Evolutionary conservation across 2,329 filamentous ascomycete species (phyloP).

Genomic region (Calonectria naviculata): DNA sequence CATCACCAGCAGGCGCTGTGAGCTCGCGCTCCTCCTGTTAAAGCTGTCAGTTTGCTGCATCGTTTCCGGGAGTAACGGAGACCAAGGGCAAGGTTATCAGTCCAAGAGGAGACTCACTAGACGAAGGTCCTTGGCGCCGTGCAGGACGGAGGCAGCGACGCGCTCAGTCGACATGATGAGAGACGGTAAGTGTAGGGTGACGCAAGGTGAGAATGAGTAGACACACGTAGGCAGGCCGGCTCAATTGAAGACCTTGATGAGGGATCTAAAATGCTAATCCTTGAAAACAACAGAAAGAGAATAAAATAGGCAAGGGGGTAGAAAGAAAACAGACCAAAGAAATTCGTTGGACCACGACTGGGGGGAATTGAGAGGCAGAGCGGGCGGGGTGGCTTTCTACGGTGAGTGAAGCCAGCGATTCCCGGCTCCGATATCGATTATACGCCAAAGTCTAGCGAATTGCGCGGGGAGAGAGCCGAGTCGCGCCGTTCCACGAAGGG

Average conservation of each 20-base stretch:
- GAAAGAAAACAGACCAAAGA: slow-evolving; percentile 10
- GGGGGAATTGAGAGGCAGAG: neutral
- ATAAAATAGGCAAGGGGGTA: neutral
- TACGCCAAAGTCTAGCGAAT: neutral
- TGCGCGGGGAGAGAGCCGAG: slow-evolving; percentile 26
- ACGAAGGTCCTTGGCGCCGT: slow-evolving; percentile 62
- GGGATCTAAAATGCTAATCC: neutral
- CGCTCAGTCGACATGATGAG: slow-evolving; percentile 39
- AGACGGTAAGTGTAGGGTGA: slow-evolving; percentile 2
- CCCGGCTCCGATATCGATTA: slow-evolving; percentile 22
- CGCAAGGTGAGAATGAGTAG: neutral
- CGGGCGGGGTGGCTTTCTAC: slow-evolving; percentile 1
- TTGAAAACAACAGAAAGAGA: neutral
- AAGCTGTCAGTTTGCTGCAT: neutral
- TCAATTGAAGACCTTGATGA: slow-evolving; percentile 15
- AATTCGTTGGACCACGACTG: neutral
- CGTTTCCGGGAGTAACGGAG: neutral
- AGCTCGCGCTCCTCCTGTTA: slow-evolving; percentile 66
- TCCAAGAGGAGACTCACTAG: slow-evolving; percentile 51
- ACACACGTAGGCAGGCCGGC: neutral
- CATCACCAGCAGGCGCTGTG: slow-evolving; percentile 62
- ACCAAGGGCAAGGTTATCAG: neutral
- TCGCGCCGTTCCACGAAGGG: slow-evolving; percentile 13
- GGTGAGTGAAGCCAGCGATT: slow-evolving; percentile 8
- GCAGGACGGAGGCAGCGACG: slow-evolving; percentile 65